Evolutionary conservation across 257 asterid genomes (phyloP).

Genomic region (Petunia axillaris): DNA sequence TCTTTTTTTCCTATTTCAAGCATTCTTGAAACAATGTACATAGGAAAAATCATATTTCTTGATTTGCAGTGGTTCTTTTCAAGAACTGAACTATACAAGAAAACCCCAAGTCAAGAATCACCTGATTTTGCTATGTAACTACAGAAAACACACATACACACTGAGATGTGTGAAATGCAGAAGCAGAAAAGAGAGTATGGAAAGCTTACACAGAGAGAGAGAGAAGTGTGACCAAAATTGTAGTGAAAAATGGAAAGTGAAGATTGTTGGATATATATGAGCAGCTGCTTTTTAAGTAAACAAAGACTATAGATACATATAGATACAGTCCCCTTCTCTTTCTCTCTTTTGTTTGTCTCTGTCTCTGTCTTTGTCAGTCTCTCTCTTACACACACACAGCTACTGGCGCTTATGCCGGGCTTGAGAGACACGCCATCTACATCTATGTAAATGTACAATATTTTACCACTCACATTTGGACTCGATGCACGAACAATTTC

Average conservation of each 20-base stretch:
- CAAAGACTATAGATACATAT: not conserved
- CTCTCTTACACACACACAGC: slow-evolving; percentile 39
- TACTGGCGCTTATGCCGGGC: slow-evolving; percentile 70
- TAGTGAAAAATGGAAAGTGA: slow-evolving; percentile 21
- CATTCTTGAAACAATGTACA: slow-evolving; percentile 20
- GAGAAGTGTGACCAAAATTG: not conserved
- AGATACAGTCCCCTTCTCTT: slow-evolving; percentile 17
- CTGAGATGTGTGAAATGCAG: slow-evolving; percentile 21
- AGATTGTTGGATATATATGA: slow-evolving; percentile 21
- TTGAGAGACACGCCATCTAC: slow-evolving; percentile 69
- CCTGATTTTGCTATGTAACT: not conserved
- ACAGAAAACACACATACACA: slow-evolving; percentile 25
- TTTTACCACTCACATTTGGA: slow-evolving; percentile 29
- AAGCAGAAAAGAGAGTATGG: not conserved
- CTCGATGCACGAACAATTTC: not conserved
- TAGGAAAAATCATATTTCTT: not conserved
- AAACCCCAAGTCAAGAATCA: slow-evolving; percentile 20
- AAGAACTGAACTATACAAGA: not conserved
- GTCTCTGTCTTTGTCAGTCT: slow-evolving; percentile 31
- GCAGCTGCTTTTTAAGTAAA: not conserved
- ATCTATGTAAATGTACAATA: not conserved
- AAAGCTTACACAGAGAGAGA: slow-evolving; percentile 3
- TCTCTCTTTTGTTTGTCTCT: slow-evolving; percentile 13
- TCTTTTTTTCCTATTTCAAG: not conserved
- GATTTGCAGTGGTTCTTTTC: not conserved